phyloP scores from a whole-genome alignment of 257 asterid genomes.

The Fraxinus cuspidata region DNA sequence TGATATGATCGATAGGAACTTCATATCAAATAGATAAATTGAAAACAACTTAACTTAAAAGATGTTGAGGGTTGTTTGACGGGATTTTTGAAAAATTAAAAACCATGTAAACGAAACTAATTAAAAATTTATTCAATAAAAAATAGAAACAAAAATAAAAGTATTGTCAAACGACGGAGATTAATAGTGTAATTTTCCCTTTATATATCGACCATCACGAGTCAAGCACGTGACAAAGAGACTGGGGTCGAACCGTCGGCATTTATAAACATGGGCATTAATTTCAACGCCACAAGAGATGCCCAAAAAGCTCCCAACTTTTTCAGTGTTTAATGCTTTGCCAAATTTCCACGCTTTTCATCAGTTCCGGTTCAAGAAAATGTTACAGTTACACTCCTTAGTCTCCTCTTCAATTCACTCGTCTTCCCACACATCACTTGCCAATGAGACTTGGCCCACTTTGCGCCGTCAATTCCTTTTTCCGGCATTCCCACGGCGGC shows the following conservation, averaged over 20 bases:
- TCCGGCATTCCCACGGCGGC: slow-evolving; percentile 37
- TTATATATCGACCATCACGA: not conserved
- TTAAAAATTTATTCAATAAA: too few relatives aligned
- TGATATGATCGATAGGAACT: too few relatives aligned
- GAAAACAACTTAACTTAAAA: too few relatives aligned
- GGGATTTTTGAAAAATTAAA: too few relatives aligned
- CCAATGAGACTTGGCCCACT: slow-evolving; percentile 14
- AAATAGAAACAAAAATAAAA: too few relatives aligned
- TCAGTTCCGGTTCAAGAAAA: slow-evolving; percentile 8
- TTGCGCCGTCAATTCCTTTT: slow-evolving; percentile 27
- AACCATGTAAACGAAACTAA: too few relatives aligned
- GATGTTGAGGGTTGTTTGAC: too few relatives aligned
- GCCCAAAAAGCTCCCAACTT: not conserved
- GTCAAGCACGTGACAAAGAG: not conserved
- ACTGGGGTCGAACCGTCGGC: not conserved
- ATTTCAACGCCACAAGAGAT: slow-evolving; percentile 10
- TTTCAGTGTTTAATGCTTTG: not conserved
- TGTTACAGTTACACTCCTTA: slow-evolving; percentile 39
- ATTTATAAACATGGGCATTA: slow-evolving; percentile 14
- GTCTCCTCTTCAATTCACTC: slow-evolving; percentile 26
- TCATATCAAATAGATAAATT: too few relatives aligned
- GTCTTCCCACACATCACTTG: slow-evolving; percentile 31
- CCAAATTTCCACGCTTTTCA: not conserved
- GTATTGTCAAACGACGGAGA: too few relatives aligned
- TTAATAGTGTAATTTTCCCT: too few relatives aligned